Percentiles rank a stretch among this genome's conserved stretches.
phyloP scores from a whole-genome alignment of 805 yeast species.

The Nakazawaea ernobii region DNA sequence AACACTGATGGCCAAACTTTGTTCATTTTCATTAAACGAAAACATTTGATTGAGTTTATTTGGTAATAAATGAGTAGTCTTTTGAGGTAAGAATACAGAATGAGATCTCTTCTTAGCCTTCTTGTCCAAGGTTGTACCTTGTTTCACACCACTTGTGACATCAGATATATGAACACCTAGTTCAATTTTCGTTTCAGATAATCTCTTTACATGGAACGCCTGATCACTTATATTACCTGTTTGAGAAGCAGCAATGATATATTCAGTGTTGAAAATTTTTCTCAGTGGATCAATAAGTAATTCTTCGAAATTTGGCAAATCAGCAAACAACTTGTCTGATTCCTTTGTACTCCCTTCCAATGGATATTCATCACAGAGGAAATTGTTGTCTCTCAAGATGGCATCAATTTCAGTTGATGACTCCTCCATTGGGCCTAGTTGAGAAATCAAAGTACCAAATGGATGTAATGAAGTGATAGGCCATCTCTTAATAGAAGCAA shows the following conservation, averaged over 20 bases:
- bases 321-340: slow-evolving; percentile 21
- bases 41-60: slow-evolving; percentile 50
- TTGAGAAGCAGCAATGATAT: slow-evolving; percentile 58
- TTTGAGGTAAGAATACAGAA: slow-evolving; percentile 83
- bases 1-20: slow-evolving; percentile 67
- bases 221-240: slow-evolving; percentile 60
- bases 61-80: slow-evolving; percentile 63
- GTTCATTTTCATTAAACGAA: slow-evolving; percentile 56
- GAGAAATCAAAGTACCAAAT: slow-evolving; percentile 87
- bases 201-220: slow-evolving; percentile 72
- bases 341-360: slow-evolving; percentile 28
- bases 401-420: slow-evolving; percentile 79
- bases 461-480: slow-evolving; percentile 98
- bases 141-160: slow-evolving; percentile 63
- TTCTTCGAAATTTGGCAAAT: slow-evolving; percentile 34
- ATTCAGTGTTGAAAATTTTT: slow-evolving; percentile 51
- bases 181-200: slow-evolving; percentile 57
- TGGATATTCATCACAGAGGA: slow-evolving; percentile 75
- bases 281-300: slow-evolving; percentile 35
- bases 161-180: slow-evolving; percentile 86
- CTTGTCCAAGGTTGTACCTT: slow-evolving; percentile 75
- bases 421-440: slow-evolving; percentile 77
- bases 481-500: slow-evolving; percentile 97
- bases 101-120: slow-evolving; percentile 88
- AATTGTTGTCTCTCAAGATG: slow-evolving; percentile 81